Base-by-base conservation (phyloP, 805 yeast species). In the Cyberlindnera lachancei region DNA sequence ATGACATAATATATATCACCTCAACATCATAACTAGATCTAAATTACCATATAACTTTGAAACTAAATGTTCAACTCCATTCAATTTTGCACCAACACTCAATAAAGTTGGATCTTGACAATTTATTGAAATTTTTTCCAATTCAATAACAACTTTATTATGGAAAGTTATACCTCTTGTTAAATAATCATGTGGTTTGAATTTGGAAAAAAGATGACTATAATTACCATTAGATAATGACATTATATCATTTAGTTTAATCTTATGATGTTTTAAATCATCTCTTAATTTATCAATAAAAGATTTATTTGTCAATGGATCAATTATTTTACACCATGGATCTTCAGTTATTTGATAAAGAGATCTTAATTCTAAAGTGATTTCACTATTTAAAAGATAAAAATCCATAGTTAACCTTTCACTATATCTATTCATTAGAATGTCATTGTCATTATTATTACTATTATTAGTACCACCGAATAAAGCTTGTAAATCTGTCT, bases 71-170 rank as follows among this genome's bases (percentile, higher is more conserved):
- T 79, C 84, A 25, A 80, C 55, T 27, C 78, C 70, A 34, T 69
- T 79, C 38, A 81, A 58, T 46, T 80, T 80, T 5, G 81, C 69
- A 40, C 73, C 67, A 2, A 78, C 68, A 30, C 80, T 71, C 23
- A 79, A 61, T 33, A 81, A 52, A 7, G 73, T 64, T 3, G 88
- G 88, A 45, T 81, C 90, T 16, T 81, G 76, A 4, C 79, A 69
- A 18, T 74, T 66, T 4, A 77, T 75, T 37, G 73, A 75, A 15
- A 76, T 57, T 35, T 73, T 75, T 37, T 71, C 78, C 38, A 61
- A 57, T 17, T 79, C 75, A 47, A 74, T 73, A 17, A 79, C 87
- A 27, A 79, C 85, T 42, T 59, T 63, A 25, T 63, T 59, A 36
- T 70, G 59, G 50, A 69, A 79, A 0, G 87, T 79, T 12, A 77